phyloP scores from a whole-genome alignment of 1,284 basidiomycete genomes.

The Leccinum griseonigrum region DNA sequence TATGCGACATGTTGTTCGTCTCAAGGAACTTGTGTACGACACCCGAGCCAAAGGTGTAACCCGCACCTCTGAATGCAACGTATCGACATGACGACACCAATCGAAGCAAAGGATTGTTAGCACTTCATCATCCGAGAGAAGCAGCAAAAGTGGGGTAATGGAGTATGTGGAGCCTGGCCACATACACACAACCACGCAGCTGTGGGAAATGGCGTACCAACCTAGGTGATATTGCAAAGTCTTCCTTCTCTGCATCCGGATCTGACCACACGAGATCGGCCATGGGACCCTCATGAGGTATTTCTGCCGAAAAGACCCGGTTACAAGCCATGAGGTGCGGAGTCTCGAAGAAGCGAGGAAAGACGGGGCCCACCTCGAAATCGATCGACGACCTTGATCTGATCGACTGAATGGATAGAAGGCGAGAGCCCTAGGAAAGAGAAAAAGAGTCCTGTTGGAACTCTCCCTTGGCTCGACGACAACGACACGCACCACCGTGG shows the following conservation, averaged over 20 bases:
- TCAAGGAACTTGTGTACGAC: constrained; percentile 98
- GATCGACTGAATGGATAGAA: constrained; percentile 98
- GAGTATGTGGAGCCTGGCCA: constrained; percentile 16
- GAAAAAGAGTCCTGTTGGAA: constrained; percentile 2
- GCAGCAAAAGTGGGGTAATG: constrained; percentile 5
- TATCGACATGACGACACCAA: neutral
- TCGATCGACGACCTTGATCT: constrained; percentile 98
- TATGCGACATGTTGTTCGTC: constrained; percentile 95
- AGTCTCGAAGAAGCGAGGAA: constrained; percentile 19
- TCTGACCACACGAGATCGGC: constrained; percentile 99
- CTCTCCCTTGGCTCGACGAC: constrained; percentile 19
- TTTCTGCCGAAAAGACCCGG: constrained; percentile 57
- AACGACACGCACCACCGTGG: constrained; percentile 72
- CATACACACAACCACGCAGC: constrained; percentile 8
- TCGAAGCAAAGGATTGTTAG: constrained; percentile 1
- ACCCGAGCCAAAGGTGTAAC: constrained; percentile 97
- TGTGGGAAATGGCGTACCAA: constrained; percentile 38
- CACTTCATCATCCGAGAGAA: constrained; percentile 3
- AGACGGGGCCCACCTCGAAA: constrained; percentile 67
- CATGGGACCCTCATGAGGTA: constrained; percentile 99
- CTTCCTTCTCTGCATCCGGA: constrained; percentile 98
- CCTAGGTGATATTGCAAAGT: constrained; percentile 98
- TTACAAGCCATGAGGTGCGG: constrained; percentile 23
- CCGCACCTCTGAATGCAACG: constrained; percentile 73
- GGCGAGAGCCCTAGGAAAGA: constrained; percentile 77